Percentiles rank a stretch among this genome's conserved stretches.
Evolutionary conservation across 2,329 filamentous ascomycete genomes (phyloP).

Genomic region (Stromatinia cepivora): DNA sequence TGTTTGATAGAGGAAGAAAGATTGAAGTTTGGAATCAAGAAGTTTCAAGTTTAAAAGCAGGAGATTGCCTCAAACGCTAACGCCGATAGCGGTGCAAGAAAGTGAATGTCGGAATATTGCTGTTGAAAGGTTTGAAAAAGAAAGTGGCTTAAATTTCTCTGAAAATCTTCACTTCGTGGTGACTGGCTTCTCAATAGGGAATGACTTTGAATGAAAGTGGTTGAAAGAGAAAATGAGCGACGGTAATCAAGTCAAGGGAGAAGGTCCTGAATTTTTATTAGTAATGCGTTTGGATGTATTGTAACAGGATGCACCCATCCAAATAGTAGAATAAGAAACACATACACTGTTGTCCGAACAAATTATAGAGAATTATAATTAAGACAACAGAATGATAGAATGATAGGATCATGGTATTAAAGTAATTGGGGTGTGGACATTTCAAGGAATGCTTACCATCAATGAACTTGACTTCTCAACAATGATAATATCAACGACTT

Average conservation of each 20-base stretch:
- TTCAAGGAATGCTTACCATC: slow-evolving; percentile 6
- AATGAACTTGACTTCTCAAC: not conserved
- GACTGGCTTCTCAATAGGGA: not conserved
- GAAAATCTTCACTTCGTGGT: too few species aligned
- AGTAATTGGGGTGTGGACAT: not conserved
- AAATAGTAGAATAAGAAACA: not conserved
- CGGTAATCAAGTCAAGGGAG: not conserved
- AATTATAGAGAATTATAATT: not conserved
- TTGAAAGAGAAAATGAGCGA: not conserved
- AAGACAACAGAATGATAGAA: not conserved
- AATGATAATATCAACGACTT: not conserved
- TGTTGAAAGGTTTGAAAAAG: not conserved
- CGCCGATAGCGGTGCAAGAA: not conserved
- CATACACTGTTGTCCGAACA: not conserved
- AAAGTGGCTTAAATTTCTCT: not conserved
- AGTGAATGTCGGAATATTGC: not conserved
- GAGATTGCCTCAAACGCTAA: not conserved
- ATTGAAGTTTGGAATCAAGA: not conserved
- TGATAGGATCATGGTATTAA: not conserved
- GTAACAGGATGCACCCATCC: not conserved
- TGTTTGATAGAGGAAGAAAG: not conserved
- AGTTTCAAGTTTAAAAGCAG: not conserved
- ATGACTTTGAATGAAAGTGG: not conserved
- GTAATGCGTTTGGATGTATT: not conserved
- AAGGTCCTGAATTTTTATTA: not conserved